phyloP scores from a whole-genome alignment of 768 basidiomycete genomes.

The Boletus rufocinnamomeus region DNA sequence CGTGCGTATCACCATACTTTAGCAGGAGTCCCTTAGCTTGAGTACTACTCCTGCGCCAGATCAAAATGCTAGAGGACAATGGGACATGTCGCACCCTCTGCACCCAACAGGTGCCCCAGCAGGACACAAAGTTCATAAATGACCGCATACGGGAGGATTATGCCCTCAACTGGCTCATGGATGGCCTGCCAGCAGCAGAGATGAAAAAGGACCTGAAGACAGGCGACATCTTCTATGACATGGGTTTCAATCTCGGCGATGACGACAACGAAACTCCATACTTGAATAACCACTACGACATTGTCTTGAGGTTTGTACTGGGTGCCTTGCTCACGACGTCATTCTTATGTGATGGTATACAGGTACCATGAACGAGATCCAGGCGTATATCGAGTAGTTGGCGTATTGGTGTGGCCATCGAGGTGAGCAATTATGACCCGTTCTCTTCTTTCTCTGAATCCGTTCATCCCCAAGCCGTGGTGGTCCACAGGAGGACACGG shows the following conservation, averaged over 20 bases:
- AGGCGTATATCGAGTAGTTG: slow-evolving; percentile 83
- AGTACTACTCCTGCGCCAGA: slow-evolving; percentile 42
- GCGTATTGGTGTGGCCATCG: slow-evolving; percentile 82
- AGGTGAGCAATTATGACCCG: slow-evolving; percentile 35
- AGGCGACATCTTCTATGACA: slow-evolving; percentile 87
- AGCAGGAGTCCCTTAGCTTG: slow-evolving; percentile 1
- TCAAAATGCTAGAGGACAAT: slow-evolving; percentile 79
- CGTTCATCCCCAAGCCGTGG: slow-evolving; percentile 51
- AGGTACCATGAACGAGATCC: slow-evolving; percentile 81
- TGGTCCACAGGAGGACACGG: slow-evolving; percentile 49
- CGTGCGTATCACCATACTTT: slow-evolving; percentile 44
- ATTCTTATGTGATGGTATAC: slow-evolving; percentile 15
- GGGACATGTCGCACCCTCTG: slow-evolving; percentile 80
- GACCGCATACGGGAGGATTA: slow-evolving; percentile 91
- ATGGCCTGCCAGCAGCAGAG: slow-evolving; percentile 92
- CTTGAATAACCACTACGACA: slow-evolving; percentile 92
- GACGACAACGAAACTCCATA: slow-evolving; percentile 68
- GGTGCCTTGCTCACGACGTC: not conserved
- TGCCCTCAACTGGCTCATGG: slow-evolving; percentile 91
- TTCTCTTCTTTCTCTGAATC: slow-evolving; percentile 4
- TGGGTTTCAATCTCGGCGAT: slow-evolving; percentile 89
- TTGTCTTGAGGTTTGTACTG: slow-evolving; percentile 63
- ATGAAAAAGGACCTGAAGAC: slow-evolving; percentile 82
- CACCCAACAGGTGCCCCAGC: slow-evolving; percentile 53
- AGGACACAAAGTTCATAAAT: slow-evolving; percentile 88